A percentile compares a stretch with the other conserved stretches of the same genome.
phyloP scores from a whole-genome alignment of 2,329 filamentous ascomycete species.

The Colletotrichum incanum region DNA sequence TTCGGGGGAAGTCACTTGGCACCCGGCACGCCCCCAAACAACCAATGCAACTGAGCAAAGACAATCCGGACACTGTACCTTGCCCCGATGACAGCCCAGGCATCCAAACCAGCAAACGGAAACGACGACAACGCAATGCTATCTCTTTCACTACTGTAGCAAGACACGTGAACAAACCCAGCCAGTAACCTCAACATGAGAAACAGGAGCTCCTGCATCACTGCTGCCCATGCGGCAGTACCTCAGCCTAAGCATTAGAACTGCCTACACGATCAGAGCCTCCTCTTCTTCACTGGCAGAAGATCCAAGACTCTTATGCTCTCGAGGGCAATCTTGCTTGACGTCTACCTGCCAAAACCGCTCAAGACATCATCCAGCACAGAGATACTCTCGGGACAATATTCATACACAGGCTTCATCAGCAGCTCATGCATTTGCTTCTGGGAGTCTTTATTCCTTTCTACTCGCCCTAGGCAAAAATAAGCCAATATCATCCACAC shows the following conservation, averaged over 20 bases:
- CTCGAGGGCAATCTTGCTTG: conserved; percentile 2
- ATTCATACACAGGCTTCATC: background rate
- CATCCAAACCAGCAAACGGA: conserved; percentile 22
- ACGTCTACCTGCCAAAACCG: conserved; percentile 9
- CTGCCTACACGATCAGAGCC: background rate
- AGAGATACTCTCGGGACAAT: background rate
- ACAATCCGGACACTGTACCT: background rate
- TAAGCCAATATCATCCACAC: conserved; percentile 3
- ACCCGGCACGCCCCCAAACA: conserved; percentile 10
- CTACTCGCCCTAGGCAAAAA: conserved; percentile 10
- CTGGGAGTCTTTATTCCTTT: conserved; percentile 17
- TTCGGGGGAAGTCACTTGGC: conserved; percentile 6
- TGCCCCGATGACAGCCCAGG: background rate
- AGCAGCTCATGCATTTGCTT: background rate
- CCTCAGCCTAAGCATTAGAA: background rate
- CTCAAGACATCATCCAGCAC: background rate
- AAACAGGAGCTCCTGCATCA: conserved; percentile 4
- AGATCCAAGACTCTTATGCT: background rate
- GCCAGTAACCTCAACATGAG: background rate
- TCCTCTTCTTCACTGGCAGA: conserved; percentile 11
- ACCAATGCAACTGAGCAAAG: conserved; percentile 17
- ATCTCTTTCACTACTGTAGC: conserved; percentile 13
- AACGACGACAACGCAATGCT: conserved; percentile 23
- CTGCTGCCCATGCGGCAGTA: background rate
- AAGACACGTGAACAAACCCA: conserved; percentile 15